Base-by-base conservation (phyloP, 306 rosid species). In the Gleditsia sinensis region DNA sequence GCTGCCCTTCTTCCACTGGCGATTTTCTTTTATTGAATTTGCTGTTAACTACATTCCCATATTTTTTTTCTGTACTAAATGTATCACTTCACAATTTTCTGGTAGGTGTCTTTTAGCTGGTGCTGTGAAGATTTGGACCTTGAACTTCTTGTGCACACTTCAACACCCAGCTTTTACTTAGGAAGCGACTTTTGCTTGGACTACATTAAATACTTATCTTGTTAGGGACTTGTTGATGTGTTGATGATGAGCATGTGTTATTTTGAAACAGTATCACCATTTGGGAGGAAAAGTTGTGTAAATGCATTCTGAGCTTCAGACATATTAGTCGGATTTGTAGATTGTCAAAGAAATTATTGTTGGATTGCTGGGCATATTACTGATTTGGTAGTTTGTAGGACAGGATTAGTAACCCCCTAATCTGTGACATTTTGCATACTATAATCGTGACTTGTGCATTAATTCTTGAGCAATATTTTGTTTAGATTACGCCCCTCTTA, bases 111-210 rank as follows among this genome's bases (percentile, higher is more conserved):
- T 30, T 69, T 34, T 62, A 24, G 54, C 58, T 25, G 73, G 71
- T 43, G 76, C 65, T 65, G 14, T 37, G 85, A 64, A 80, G 81
- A 32, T 58, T 55, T 40, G 70, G 77, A 64, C 60, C 4, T 67
- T 42, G 77, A 54, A 25, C 42, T 36, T 69, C 42, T 36, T 69
- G 56, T 27, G 64, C 56, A 34, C 67, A 34, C 62, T 30, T 80
- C 54, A 58, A 69, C 40, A 64, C 62, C 70, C 53, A 32, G 54
- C 67, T 56, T 73, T 51, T 78, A 34, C 57, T 40, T 43, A 60
- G 14, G 69, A 66, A 40, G 72, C 63, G 30, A 71, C 64, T 49
- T 69, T 73, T 70, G 58, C 69, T 45, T 85, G 89, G 67, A 73
- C 71, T 43, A 80, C 82, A 81, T 56, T 61, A 67, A 74, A 60